Evolutionary conservation across 805 yeast species (phyloP), one percentile per base, ranked within the genome.

Genomic region (Sungouiella thailandica): DNA sequence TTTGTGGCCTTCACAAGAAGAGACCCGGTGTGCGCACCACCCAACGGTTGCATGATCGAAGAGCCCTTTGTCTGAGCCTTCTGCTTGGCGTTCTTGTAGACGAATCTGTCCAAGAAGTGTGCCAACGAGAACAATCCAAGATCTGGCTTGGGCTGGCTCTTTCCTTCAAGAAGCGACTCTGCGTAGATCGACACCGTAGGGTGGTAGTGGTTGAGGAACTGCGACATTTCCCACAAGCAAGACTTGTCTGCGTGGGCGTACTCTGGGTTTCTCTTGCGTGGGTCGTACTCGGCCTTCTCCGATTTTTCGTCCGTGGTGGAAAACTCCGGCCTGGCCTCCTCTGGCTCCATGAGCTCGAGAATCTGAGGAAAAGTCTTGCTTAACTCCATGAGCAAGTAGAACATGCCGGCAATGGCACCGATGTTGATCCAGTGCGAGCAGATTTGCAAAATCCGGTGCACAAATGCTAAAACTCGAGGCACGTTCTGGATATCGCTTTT

Each of bases 21-120:
- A 4, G 80, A 65, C 7, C 83, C 85, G 14, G 85, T 80, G 42
- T 81, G 83, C 1, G 78, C 72, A 43, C 96, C 97, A 28, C 94
- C 88, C 44, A 93, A 69, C 32, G 98, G 97, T 68, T 93, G 98
- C 97, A 93, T 93, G 55, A 93, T 89, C 28, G 97, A 87, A 4
- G 83, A 69, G 51, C 97, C 97, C 55, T 83, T 80, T n/a, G 80
- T 64, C 22, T 67, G 57, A 13, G 78, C 69, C 58, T 82, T 84
- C 49, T 78, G 82, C 64, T 86, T 87, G 30, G 96, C 86, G 57
- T 88, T 87, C 62, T 86, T 83, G 67, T 93, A 93, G 25, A 93
- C 96, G 62, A 94, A 93, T 58, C 95, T 77, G 60, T 93, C 96
- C 62, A 93, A 72, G 76, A 93, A 93, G 60, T 88, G 97, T 14